These are phyloP conservation scores for Neofusicoccum sp. DNA, from an alignment of 2,329 filamentous ascomycete species.

Conservation along the genomic window DNA sequence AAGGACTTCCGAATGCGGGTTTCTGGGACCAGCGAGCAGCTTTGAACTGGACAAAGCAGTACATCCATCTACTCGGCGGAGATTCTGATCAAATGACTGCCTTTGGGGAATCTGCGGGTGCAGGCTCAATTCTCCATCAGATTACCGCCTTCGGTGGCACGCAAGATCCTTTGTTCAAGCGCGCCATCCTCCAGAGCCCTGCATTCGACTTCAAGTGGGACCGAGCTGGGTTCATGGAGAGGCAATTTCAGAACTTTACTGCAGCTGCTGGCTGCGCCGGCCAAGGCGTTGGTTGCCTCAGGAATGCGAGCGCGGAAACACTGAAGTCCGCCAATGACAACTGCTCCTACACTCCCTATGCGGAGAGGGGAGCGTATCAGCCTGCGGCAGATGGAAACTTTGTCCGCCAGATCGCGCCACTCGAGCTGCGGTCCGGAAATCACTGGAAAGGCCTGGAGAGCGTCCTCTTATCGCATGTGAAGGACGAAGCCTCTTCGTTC, in stretches of 20 bases:
- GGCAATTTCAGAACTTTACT: conserved; percentile 27
- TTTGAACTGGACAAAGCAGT: conserved; percentile 50
- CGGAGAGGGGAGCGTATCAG: conserved; percentile 29
- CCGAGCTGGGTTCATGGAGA: conserved; percentile 26
- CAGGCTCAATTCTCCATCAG: conserved; percentile 52
- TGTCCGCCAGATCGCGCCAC: conserved; percentile 32
- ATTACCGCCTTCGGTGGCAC: conserved; percentile 46
- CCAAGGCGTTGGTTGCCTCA: conserved; percentile 33
- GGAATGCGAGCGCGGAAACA: conserved; percentile 23
- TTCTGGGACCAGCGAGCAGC: conserved; percentile 41
- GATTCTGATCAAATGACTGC: conserved; percentile 48
- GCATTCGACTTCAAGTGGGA: conserved; percentile 28
- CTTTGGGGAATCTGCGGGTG: conserved; percentile 54
- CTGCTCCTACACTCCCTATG: conserved; percentile 23
- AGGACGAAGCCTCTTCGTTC: conserved; percentile 34
- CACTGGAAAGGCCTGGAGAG: conserved; percentile 33
- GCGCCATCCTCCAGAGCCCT: conserved; percentile 34
- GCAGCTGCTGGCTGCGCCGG: conserved; percentile 31
- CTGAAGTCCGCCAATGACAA: conserved; percentile 30
- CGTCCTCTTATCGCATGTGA: conserved; percentile 35
- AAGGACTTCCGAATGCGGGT: conserved; percentile 46
- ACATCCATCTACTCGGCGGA: conserved; percentile 49
- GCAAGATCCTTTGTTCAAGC: conserved; percentile 45
- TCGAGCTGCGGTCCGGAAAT: conserved; percentile 34
- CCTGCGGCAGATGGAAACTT: conserved; percentile 35